Percentiles rank a stretch among this genome's conserved stretches.
Evolutionary conservation across 352 stramenopile genomes (phyloP).

Genomic region (Peronospora destructor): DNA sequence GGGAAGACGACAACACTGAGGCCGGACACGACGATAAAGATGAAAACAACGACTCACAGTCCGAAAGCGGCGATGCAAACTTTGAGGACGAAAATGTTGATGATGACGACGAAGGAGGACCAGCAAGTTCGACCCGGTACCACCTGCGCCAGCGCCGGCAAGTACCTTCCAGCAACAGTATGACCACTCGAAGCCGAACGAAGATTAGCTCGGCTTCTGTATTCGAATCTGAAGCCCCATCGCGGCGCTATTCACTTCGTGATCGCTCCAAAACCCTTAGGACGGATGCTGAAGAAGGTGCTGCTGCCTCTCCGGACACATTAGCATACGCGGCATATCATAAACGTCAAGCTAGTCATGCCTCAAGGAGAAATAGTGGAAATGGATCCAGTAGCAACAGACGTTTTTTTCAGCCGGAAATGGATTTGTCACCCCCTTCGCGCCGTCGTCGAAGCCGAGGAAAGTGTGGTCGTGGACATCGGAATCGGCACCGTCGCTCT

Average conservation of each 20-base stretch:
- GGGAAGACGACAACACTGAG: slow-evolving; percentile 14
- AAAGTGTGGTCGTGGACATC: slow-evolving; percentile 22
- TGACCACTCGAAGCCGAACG: slow-evolving; percentile 24
- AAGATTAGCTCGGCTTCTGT: slow-evolving; percentile 11
- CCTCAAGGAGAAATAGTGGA: slow-evolving; percentile 15
- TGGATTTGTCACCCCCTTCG: slow-evolving; percentile 21
- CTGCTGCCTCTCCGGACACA: slow-evolving; percentile 30
- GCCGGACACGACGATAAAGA: slow-evolving; percentile 8
- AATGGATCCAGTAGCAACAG: slow-evolving; percentile 22
- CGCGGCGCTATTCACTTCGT: slow-evolving; percentile 55
- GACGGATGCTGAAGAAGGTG: slow-evolving; percentile 19
- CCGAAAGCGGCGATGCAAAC: slow-evolving; percentile 28
- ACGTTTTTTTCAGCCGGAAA: slow-evolving; percentile 25
- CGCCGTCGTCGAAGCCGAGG: slow-evolving; percentile 18
- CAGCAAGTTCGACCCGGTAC: slow-evolving; percentile 37
- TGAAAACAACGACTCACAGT: slow-evolving; percentile 28
- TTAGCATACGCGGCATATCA: slow-evolving; percentile 56
- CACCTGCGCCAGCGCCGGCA: slow-evolving; percentile 31
- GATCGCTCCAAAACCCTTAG: slow-evolving; percentile 65
- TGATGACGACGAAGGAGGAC: slow-evolving; percentile 21
- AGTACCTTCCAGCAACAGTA: slow-evolving; percentile 8
- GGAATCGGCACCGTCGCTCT: slow-evolving; percentile 29
- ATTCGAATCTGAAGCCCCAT: slow-evolving; percentile 15
- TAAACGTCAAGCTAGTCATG: slow-evolving; percentile 50
- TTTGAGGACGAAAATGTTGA: slow-evolving; percentile 29